Evolutionary conservation across 176 grass and related monocot species (phyloP).

Genomic region (Zea luxurians): DNA sequence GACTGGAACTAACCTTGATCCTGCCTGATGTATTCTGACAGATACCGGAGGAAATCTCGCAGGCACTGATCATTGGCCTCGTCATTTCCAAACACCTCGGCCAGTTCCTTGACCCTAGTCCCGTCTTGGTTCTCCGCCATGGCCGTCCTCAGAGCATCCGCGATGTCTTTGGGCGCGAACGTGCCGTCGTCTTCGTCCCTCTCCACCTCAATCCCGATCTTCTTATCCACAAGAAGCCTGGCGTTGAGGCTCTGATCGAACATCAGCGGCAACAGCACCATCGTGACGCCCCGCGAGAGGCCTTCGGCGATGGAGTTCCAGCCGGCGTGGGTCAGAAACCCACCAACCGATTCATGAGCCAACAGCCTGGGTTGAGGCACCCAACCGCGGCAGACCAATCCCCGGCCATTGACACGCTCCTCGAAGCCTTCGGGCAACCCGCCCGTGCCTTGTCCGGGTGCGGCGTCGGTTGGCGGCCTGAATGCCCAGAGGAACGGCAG

Average conservation of each 20-base stretch:
- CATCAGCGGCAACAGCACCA: constrained; percentile 38
- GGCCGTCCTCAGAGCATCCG: constrained; percentile 19
- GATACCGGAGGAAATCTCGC: constrained; percentile 6
- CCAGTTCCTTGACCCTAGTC: constrained; percentile 13
- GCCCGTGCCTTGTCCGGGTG: not conserved
- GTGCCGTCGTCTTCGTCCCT: constrained; percentile 32
- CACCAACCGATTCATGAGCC: constrained; percentile 16
- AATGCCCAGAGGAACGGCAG: constrained; percentile 39
- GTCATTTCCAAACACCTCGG: constrained; percentile 21
- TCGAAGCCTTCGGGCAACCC: constrained; percentile 33
- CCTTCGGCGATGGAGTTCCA: constrained; percentile 45
- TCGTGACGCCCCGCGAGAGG: constrained; percentile 22
- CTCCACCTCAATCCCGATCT: constrained; percentile 31
- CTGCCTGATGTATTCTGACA: not conserved
- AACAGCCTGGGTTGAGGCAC: constrained; percentile 25
- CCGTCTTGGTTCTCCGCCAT: constrained; percentile 35
- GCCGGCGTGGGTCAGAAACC: constrained; percentile 43
- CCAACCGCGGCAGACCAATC: constrained; percentile 35
- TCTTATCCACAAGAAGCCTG: constrained; percentile 30
- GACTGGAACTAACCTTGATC: not conserved
- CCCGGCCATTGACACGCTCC: not conserved
- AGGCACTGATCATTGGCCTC: constrained; percentile 22
- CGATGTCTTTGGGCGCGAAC: constrained; percentile 21
- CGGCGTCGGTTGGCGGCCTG: constrained; percentile 1
- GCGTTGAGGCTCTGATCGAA: constrained; percentile 45